These are phyloP conservation scores for Monilinia fructigena DNA, from an alignment of 2,329 filamentous ascomycete species.

Conservation along the genomic window DNA sequence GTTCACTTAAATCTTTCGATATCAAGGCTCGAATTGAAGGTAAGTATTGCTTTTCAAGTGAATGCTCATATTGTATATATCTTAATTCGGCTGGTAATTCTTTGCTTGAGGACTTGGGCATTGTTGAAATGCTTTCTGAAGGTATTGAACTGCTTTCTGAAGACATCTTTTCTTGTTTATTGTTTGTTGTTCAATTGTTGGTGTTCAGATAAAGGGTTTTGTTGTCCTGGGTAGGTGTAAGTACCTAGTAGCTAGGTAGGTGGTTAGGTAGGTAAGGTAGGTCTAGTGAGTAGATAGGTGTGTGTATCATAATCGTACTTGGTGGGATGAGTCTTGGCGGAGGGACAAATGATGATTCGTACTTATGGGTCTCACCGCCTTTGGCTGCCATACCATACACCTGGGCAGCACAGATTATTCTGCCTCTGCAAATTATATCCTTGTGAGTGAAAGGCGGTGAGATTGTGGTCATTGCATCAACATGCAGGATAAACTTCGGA, in stretches of 20 bases:
- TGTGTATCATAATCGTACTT: background rate
- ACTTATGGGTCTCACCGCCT: too few relatives aligned
- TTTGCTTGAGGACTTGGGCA: background rate
- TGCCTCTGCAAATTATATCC: too few relatives aligned
- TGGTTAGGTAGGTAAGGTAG: too few relatives aligned
- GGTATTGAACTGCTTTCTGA: conserved; percentile 11
- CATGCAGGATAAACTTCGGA: conserved; percentile 2
- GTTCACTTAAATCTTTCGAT: conserved; percentile 93
- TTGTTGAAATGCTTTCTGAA: too few relatives aligned
- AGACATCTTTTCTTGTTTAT: conserved; percentile 14
- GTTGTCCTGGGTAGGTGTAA: too few relatives aligned
- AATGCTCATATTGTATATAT: conserved; percentile 63
- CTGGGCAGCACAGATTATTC: too few relatives aligned
- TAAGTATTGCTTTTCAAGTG: conserved; percentile 64
- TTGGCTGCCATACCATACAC: too few relatives aligned
- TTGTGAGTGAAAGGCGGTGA: background rate
- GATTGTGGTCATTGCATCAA: background rate
- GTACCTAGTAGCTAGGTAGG: too few relatives aligned
- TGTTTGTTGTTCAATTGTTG: background rate
- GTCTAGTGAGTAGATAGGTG: too few relatives aligned
- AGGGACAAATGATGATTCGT: background rate
- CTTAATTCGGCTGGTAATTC: conserved; percentile 49
- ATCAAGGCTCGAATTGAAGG: conserved; percentile 89
- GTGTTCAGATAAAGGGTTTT: background rate
- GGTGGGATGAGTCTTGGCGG: background rate